Percentiles rank a stretch among this genome's conserved stretches.
phyloP scores from a whole-genome alignment of 441 rosid species.

The Capsella rubella region DNA sequence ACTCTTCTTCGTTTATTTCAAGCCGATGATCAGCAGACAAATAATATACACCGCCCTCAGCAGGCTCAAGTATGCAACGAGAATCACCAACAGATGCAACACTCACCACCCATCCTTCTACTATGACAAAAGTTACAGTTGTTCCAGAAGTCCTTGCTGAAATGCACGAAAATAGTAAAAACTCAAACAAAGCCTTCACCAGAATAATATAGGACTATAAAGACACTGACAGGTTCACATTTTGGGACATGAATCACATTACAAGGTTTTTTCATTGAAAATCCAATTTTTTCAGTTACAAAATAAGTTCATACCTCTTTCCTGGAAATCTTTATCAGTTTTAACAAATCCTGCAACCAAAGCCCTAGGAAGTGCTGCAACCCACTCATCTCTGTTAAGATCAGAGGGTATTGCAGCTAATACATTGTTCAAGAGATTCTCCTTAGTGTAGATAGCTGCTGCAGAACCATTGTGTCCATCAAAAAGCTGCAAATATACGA shows the following conservation, averaged over 20 bases:
- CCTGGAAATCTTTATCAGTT: constrained; percentile 97
- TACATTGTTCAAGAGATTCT: constrained; percentile 85
- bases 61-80: constrained; percentile 95
- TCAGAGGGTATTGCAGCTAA: constrained; percentile 86
- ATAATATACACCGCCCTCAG: constrained; percentile 87
- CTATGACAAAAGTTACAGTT: constrained; percentile 88
- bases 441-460: constrained; percentile 96
- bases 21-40: constrained; percentile 98
- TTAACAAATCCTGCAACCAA: constrained; percentile 98
- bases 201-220: background rate
- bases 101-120: constrained; percentile 92
- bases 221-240: background rate
- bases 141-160: constrained; percentile 95
- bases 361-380: constrained; percentile 93
- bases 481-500: constrained; percentile 69
- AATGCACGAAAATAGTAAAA: constrained; percentile 30
- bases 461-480: constrained; percentile 99
- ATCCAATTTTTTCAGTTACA: background rate
- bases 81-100: constrained; percentile 99
- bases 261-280: background rate
- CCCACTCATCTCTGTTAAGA: constrained; percentile 94
- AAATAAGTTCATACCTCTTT: constrained; percentile 58
- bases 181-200: constrained; percentile 30
- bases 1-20: constrained; percentile 94
- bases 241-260: background rate